These are phyloP conservation scores for Rosa chinensis DNA, from an alignment of 306 rosid species.

Conservation along the genomic window DNA sequence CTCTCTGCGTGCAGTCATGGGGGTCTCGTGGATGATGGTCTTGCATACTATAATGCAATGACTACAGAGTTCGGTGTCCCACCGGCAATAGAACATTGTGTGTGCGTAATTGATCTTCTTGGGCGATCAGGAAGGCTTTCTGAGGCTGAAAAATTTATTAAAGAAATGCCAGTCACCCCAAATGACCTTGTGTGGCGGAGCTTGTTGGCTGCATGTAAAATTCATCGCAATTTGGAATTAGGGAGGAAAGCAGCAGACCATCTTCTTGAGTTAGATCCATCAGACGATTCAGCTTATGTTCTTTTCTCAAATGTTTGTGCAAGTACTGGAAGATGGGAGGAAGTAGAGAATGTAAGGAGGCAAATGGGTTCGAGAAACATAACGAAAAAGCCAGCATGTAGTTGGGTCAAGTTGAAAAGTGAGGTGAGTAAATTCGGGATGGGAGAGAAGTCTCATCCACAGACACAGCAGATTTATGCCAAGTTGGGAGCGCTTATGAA, in stretches of 20 bases:
- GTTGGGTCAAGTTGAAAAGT: slow-evolving; percentile 80
- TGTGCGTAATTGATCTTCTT: slow-evolving; percentile 87
- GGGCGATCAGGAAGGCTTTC: slow-evolving; percentile 87
- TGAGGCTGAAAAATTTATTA: slow-evolving; percentile 70
- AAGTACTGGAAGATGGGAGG: slow-evolving; percentile 74
- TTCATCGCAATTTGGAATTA: slow-evolving; percentile 69
- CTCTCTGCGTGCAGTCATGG: slow-evolving; percentile 91
- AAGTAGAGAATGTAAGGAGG: slow-evolving; percentile 70
- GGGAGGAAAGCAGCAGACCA: slow-evolving; percentile 67
- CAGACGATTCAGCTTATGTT: slow-evolving; percentile 89
- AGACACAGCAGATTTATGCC: slow-evolving; percentile 42
- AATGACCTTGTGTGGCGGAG: slow-evolving; percentile 86
- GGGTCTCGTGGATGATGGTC: slow-evolving; percentile 91
- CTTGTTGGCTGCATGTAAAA: slow-evolving; percentile 78
- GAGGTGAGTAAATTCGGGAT: slow-evolving; percentile 70
- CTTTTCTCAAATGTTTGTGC: slow-evolving; percentile 88
- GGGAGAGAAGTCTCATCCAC: slow-evolving; percentile 72
- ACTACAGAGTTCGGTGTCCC: slow-evolving; percentile 51
- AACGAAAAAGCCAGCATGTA: slow-evolving; percentile 83
- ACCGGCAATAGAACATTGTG: slow-evolving; percentile 81
- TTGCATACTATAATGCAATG: slow-evolving; percentile 67
- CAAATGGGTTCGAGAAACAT: slow-evolving; percentile 62
- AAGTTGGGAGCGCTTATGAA: slow-evolving; percentile 72
- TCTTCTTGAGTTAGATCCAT: slow-evolving; percentile 65
- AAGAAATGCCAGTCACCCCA: slow-evolving; percentile 62